Conservation (phyloP, 345 rosid genomes). For the Aethionema arabicum region DNA sequence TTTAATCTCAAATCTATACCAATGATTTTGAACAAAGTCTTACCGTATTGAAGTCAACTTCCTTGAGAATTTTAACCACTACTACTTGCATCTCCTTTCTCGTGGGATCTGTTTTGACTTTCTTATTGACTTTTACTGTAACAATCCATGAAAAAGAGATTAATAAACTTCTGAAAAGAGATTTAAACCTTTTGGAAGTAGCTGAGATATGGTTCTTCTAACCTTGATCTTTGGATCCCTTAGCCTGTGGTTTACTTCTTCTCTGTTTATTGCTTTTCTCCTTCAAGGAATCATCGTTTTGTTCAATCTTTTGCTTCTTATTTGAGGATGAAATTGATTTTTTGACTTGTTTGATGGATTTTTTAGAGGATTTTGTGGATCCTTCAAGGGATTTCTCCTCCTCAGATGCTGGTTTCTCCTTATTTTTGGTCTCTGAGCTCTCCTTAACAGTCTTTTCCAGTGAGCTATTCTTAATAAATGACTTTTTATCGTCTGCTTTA, state of each 20-base stretch:
- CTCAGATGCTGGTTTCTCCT: conserved; percentile 45
- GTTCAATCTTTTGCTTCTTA: conserved; percentile 32
- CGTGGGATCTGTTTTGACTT: conserved; percentile 62
- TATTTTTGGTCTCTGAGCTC: conserved; percentile 36
- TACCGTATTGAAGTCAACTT: conserved; percentile 97
- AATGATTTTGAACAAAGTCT: conserved; percentile 16
- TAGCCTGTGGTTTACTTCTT: conserved; percentile 45
- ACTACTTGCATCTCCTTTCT: conserved; percentile 78
- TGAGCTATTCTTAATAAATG: conserved; percentile 39
- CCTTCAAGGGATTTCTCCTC: conserved; percentile 48
- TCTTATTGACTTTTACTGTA: conserved; percentile 59
- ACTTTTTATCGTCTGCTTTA: conserved; percentile 39
- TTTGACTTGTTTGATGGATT: conserved; percentile 49
- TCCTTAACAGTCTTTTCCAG: conserved; percentile 47
- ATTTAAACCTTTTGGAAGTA: conserved; percentile 12
- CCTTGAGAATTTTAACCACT: conserved; percentile 75
- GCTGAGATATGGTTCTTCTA: conserved; percentile 5
- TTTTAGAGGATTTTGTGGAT: conserved; percentile 43
- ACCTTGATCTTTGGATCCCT: conserved; percentile 75
- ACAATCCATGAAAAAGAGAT: conserved; percentile 4
- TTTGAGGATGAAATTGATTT: conserved; percentile 44
- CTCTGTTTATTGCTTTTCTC: conserved; percentile 53
- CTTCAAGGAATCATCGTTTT: conserved; percentile 34
- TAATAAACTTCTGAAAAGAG: background rate
- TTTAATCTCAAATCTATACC: conserved; percentile 8